A percentile compares a stretch with the other conserved stretches of the same genome.
Conservation (phyloP, 352 stramenopile species). For the Globisporangium alternatum region DNA sequence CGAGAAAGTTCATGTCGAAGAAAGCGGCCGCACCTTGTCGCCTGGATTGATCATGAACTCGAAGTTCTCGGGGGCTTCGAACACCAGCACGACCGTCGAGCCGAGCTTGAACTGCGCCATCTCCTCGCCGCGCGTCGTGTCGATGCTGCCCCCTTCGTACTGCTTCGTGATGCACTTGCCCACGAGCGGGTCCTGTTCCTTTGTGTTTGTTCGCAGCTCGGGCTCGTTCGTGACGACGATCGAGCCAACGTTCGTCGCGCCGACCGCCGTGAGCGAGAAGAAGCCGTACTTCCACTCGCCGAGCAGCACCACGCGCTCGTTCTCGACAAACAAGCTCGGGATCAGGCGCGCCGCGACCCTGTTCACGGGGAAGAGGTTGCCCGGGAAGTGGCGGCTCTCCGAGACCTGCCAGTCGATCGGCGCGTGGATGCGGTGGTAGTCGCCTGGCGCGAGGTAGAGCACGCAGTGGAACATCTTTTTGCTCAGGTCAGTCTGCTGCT, state of each 20-base stretch:
- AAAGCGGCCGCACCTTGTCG: conserved; percentile 48
- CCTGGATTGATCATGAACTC: conserved; percentile 69
- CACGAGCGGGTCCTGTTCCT: conserved; percentile 47
- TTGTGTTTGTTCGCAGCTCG: conserved; percentile 61
- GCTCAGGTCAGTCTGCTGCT: conserved; percentile 16
- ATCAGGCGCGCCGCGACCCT: conserved; percentile 57
- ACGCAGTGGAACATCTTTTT: conserved; percentile 81
- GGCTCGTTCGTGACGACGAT: conserved; percentile 73
- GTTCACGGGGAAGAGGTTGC: conserved; percentile 83
- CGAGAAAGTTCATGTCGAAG: background rate
- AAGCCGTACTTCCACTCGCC: conserved; percentile 79
- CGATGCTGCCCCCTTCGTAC: conserved; percentile 33
- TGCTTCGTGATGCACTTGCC: conserved; percentile 51
- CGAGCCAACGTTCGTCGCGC: conserved; percentile 86
- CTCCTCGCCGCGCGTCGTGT: conserved; percentile 55
- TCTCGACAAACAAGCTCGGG: conserved; percentile 79
- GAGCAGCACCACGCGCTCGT: conserved; percentile 74
- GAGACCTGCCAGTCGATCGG: conserved; percentile 72
- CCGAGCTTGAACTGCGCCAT: conserved; percentile 84
- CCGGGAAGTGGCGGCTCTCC: conserved; percentile 79
- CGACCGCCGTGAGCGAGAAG: conserved; percentile 81
- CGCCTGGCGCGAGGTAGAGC: conserved; percentile 79
- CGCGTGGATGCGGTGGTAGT: conserved; percentile 88
- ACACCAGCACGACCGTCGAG: conserved; percentile 85
- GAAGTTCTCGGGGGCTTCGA: conserved; percentile 76